These are phyloP conservation scores for Eucalyptus cloeziana DNA, from an alignment of 345 rosid genomes.

Conservation along the genomic window DNA sequence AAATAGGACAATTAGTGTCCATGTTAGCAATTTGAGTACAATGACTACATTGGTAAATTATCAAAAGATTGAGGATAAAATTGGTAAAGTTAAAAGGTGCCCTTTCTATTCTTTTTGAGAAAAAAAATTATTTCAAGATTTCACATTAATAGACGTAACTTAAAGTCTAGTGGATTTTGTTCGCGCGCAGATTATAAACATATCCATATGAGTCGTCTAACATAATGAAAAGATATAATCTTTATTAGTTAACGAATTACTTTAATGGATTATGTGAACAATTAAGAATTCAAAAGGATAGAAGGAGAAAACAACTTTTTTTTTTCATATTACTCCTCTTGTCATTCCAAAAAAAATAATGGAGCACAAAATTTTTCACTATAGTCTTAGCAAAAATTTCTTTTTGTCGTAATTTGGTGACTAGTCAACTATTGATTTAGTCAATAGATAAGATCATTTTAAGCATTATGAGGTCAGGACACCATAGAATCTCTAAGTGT, in stretches of 20 bases:
- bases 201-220: neutral
- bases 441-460: neutral
- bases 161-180: neutral
- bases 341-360: neutral
- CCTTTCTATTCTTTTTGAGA: neutral
- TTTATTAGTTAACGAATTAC: neutral
- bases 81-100: neutral
- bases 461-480: neutral
- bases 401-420: neutral
- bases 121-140: neutral
- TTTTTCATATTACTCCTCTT: neutral
- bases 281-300: neutral
- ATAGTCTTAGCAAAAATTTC: neutral
- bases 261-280: too few species aligned
- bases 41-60: too few species aligned
- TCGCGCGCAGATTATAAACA: neutral
- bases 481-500: neutral
- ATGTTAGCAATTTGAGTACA: too few species aligned
- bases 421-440: neutral
- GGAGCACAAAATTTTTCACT: neutral
- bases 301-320: neutral
- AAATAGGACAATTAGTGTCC: rapidly evolving
- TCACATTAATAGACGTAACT: neutral
- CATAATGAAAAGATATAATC: neutral
- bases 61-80: too few species aligned